Evolutionary conservation across 2,329 filamentous ascomycete species (phyloP), one percentile per base, ranked within the genome.

Genomic region (Pseudogymnoascus sp.): DNA sequence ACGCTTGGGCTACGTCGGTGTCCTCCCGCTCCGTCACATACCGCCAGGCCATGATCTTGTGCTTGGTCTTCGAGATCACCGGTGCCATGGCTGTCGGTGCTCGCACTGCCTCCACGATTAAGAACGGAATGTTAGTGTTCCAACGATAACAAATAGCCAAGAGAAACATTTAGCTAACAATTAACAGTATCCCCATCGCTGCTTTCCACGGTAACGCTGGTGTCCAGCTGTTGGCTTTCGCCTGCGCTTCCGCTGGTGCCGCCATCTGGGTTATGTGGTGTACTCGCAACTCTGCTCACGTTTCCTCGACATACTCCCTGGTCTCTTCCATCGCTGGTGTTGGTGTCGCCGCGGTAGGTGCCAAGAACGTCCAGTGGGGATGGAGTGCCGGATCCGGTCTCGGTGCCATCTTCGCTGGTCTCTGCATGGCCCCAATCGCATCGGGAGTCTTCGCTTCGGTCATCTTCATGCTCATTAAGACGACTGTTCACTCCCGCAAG

Each of bases 181-280:
- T 6, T 6, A 28, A 57, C 45, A 90, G 90, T 73, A 89, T 90
- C 67, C 85, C 86, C 62, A 79, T 76, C 73, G 65, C 72, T 0
- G 81, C 85, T 65, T 90, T 90, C 77, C 69, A 77, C 1, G 79
- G 76, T 65, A 82, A 89, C 70, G 82, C 87, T 37, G 84, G 83
- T 39, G 86, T 89, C 19, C 86, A 89, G 77, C 83, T 90, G 76
- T 80, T 90, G 61, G 87, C 86, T 63, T 87, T 88, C 71, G 82
- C 85, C 34, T 87, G 84, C 66, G 84, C 85, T 23, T 79, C 85
- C 0, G 85, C 85, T 14, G 87, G 80, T 69, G 86, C 87, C 61
- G 85, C 87, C 1, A 78, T 81, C 8, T 92, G 89, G 88, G 87
- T 92, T 57, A 91, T 90, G 87, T 91, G 88, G 87, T 91, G 88